phyloP scores from a whole-genome alignment of 805 yeast species.

The Yamadazyma insecticola region DNA sequence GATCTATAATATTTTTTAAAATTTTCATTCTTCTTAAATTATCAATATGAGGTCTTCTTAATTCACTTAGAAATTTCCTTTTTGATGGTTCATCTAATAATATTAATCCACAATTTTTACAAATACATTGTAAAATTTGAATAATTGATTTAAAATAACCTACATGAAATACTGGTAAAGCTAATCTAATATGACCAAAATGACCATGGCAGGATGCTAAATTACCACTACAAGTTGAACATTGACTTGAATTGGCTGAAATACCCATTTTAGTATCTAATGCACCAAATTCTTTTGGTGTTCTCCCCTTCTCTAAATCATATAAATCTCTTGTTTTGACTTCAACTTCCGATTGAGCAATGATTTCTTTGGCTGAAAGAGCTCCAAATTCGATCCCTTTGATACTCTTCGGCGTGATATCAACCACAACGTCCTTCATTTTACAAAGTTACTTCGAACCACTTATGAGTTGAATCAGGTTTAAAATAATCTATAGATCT shows the following conservation, averaged over 20 bases:
- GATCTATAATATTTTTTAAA: constrained; percentile 77
- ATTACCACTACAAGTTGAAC: constrained; percentile 88
- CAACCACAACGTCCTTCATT: constrained; percentile 54
- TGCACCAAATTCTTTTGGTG: constrained; percentile 83
- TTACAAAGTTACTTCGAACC: too few species aligned
- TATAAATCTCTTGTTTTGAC: constrained; percentile 87
- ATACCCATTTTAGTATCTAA: constrained; percentile 93
- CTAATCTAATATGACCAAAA: constrained; percentile 90
- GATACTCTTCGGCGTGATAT: constrained; percentile 85
- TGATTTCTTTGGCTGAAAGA: constrained; percentile 83
- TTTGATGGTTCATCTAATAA: constrained; percentile 70
- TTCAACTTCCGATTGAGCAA: constrained; percentile 92
- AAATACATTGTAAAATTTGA: constrained; percentile 81
- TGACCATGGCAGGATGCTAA: constrained; percentile 97
- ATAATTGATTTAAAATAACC: constrained; percentile 94
- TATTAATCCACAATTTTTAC: constrained; percentile 82
- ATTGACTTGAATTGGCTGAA: constrained; percentile 77
- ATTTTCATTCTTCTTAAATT: constrained; percentile 89
- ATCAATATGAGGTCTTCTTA: constrained; percentile 84
- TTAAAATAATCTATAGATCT: too few species aligned
- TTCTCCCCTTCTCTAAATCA: constrained; percentile 84
- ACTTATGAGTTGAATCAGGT: too few species aligned
- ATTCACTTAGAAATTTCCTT: constrained; percentile 65
- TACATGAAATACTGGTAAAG: constrained; percentile 94
- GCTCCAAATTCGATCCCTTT: constrained; percentile 91